A percentile compares a stretch with the other conserved stretches of the same genome.
phyloP scores from a whole-genome alignment of 768 basidiomycete species.

The Chlorophyllum brunneum region DNA sequence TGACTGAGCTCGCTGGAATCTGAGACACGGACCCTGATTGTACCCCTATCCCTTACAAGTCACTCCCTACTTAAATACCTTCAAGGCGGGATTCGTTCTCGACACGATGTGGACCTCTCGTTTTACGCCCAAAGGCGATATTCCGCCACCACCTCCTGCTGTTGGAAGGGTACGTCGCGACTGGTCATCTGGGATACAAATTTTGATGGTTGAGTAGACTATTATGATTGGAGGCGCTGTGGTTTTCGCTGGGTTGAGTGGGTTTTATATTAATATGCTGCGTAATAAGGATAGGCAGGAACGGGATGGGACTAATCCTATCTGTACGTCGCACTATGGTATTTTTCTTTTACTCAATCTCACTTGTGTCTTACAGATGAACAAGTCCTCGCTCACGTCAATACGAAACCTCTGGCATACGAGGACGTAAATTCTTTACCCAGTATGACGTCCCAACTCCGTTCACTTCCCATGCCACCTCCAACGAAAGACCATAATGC shows the following conservation, averaged over 20 bases:
- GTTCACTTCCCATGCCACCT: constrained; percentile 14
- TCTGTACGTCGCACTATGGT: constrained; percentile 21
- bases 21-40: too few relatives aligned
- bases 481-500: constrained; percentile 23
- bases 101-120: constrained; percentile 3
- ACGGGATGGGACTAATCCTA: constrained; percentile 24
- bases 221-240: constrained; percentile 25
- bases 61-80: too few relatives aligned
- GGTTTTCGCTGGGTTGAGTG: constrained; percentile 23
- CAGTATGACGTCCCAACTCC: not conserved
- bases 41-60: too few relatives aligned
- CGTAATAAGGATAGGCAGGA: constrained; percentile 24
- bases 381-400: constrained; percentile 25
- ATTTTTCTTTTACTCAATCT: not conserved
- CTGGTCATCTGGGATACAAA: too few relatives aligned
- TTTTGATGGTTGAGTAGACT: too few relatives aligned
- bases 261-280: constrained; percentile 27
- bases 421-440: constrained; percentile 11
- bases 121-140: constrained; percentile 4
- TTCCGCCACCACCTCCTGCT: constrained; percentile 1
- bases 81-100: not conserved
- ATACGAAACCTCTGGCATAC: constrained; percentile 14
- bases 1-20: too few relatives aligned
- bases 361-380: constrained; percentile 22
- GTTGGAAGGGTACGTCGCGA: constrained; percentile 17